Evolutionary conservation across 192 early-diverging fungal species (phyloP).

Genomic region (Lobulomyces angularis): DNA sequence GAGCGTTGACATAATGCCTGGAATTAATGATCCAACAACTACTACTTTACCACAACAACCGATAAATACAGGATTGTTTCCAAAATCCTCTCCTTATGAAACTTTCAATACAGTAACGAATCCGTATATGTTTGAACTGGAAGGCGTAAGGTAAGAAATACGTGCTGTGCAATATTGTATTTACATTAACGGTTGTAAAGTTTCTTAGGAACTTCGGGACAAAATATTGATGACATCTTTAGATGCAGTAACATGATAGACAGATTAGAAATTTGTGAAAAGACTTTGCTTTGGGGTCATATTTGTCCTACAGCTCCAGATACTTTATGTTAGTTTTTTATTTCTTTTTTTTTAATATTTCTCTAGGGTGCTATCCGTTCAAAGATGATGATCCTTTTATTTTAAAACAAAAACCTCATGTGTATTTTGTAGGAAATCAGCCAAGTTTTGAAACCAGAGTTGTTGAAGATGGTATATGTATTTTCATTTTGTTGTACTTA

Average conservation of each 20-base stretch:
- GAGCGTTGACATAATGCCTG: constrained; percentile 71
- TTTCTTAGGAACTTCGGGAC: constrained; percentile 70
- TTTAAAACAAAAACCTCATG: constrained; percentile 54
- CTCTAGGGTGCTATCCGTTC: constrained; percentile 81
- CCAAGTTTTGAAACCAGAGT: constrained; percentile 46
- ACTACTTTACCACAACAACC: constrained; percentile 78
- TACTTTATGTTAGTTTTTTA: constrained; percentile 61
- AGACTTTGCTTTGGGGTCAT: constrained; percentile 70
- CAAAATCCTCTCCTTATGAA: constrained; percentile 38
- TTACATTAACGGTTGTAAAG: constrained; percentile 16
- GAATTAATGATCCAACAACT: constrained; percentile 63
- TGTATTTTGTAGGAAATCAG: constrained; percentile 90
- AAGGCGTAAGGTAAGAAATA: constrained; percentile 45
- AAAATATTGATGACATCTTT: constrained; percentile 76
- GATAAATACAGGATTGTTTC: constrained; percentile 59
- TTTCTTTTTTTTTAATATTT: background rate
- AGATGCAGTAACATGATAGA: constrained; percentile 46
- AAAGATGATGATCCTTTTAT: constrained; percentile 79
- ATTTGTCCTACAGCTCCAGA: constrained; percentile 89
- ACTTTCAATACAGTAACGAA: constrained; percentile 66
- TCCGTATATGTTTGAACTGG: constrained; percentile 62
- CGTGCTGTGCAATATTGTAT: background rate
- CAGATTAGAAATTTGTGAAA: constrained; percentile 58
- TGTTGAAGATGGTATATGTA: constrained; percentile 41
- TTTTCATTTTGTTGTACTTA: too few species aligned